Percentiles rank a stretch among this genome's conserved stretches.
Conservation (phyloP, 2,329 filamentous ascomycete species). For the Phialemonium atrogriseum region DNA sequence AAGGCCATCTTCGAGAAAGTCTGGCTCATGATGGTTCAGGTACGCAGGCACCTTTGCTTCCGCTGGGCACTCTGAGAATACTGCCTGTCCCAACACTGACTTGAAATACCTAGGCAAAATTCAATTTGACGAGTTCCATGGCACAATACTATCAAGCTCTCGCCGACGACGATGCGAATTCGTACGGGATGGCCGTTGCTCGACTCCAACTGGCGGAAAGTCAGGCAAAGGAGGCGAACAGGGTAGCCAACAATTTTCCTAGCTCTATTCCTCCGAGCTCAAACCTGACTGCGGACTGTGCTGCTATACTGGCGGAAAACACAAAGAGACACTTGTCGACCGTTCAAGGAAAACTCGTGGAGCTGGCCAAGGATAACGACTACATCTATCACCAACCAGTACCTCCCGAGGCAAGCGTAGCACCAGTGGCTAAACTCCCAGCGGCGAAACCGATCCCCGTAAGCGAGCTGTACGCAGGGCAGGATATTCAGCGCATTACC, state of each 20-base stretch:
- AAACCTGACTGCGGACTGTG: slow-evolving; percentile 76
- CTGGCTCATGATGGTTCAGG: slow-evolving; percentile 78
- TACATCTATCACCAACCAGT: slow-evolving; percentile 96
- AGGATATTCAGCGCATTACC: slow-evolving; percentile 94
- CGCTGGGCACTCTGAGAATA: too few relatives aligned
- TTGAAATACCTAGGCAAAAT: slow-evolving; percentile 53
- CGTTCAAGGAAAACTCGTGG: slow-evolving; percentile 71
- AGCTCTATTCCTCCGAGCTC: slow-evolving; percentile 69
- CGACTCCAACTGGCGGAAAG: slow-evolving; percentile 74
- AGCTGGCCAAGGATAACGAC: slow-evolving; percentile 86
- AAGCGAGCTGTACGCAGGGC: slow-evolving; percentile 90
- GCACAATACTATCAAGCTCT: slow-evolving; percentile 92
- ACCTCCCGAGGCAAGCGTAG: slow-evolving; percentile 73
- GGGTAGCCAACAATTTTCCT: slow-evolving; percentile 72
- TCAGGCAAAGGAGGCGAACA: slow-evolving; percentile 69
- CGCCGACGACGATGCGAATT: slow-evolving; percentile 81
- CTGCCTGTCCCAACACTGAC: too few relatives aligned
- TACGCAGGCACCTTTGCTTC: too few relatives aligned
- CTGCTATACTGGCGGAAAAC: slow-evolving; percentile 64
- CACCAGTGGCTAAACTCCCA: slow-evolving; percentile 79
- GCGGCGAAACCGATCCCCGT: slow-evolving; percentile 96
- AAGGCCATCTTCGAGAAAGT: slow-evolving; percentile 91
- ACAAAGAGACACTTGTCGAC: slow-evolving; percentile 73
- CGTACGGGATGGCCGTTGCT: slow-evolving; percentile 77
- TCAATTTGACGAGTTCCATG: slow-evolving; percentile 71